Evolutionary conservation across 257 asterid genomes (phyloP).

Genomic region (Solanum chmielewskii): DNA sequence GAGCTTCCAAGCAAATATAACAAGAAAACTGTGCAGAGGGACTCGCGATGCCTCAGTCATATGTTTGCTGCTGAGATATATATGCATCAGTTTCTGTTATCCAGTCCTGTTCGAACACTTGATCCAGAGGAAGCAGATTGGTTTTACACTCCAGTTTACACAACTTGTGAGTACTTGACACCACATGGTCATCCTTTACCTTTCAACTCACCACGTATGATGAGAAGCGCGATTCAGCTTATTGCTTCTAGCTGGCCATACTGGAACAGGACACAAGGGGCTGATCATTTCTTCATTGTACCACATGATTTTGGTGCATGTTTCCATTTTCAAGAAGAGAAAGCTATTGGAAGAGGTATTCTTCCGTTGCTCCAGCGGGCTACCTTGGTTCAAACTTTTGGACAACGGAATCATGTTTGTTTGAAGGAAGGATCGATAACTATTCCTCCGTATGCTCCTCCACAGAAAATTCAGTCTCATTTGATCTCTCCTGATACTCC

Average conservation of each 20-base stretch:
- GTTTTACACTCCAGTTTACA: slow-evolving; percentile 50
- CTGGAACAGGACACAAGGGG: slow-evolving; percentile 87
- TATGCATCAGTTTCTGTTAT: slow-evolving; percentile 10
- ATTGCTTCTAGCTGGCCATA: slow-evolving; percentile 82
- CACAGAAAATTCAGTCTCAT: background rate
- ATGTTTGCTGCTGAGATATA: slow-evolving; percentile 94
- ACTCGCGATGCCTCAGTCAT: slow-evolving; percentile 74
- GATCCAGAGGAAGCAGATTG: slow-evolving; percentile 51
- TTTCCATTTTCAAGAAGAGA: slow-evolving; percentile 85
- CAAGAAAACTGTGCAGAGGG: slow-evolving; percentile 53
- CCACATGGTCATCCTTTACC: slow-evolving; percentile 87
- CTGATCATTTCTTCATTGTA: slow-evolving; percentile 76
- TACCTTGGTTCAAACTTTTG: background rate
- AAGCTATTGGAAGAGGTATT: slow-evolving; percentile 66
- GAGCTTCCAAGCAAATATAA: slow-evolving; percentile 72
- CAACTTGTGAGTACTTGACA: slow-evolving; percentile 65
- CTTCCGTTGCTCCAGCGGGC: background rate
- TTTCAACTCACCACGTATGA: slow-evolving; percentile 42
- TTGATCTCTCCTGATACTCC: background rate
- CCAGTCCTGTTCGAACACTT: slow-evolving; percentile 67
- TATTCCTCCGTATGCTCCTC: background rate
- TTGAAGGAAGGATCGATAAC: background rate
- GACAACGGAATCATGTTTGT: background rate
- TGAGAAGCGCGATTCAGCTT: slow-evolving; percentile 50
- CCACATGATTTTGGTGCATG: slow-evolving; percentile 91